Evolutionary conservation across 2,329 filamentous ascomycete species (phyloP).

Genomic region (Penicillium sp.): DNA sequence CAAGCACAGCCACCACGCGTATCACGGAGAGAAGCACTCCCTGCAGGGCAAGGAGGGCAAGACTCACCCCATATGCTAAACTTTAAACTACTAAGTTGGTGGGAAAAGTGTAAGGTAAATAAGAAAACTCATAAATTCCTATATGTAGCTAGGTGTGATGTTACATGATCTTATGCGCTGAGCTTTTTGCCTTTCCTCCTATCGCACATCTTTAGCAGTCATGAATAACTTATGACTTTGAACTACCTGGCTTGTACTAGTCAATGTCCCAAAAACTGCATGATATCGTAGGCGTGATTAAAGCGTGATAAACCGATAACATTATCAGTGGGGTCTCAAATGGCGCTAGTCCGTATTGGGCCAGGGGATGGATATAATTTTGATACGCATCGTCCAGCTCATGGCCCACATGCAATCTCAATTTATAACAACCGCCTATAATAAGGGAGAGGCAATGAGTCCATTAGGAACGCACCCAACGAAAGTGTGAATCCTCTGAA

Average conservation of each 20-base stretch:
- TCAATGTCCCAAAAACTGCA: not conserved
- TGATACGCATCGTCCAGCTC: not conserved
- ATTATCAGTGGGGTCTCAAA: not conserved
- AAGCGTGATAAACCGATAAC: no score
- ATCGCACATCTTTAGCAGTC: no score
- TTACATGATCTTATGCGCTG: no score
- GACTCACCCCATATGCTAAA: constrained; percentile 80
- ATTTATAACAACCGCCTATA: not conserved
- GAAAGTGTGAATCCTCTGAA: not conserved
- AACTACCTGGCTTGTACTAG: not conserved
- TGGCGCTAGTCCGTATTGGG: not conserved
- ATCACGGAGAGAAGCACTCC: constrained; percentile 76
- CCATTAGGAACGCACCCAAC: not conserved
- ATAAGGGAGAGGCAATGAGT: not conserved
- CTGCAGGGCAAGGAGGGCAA: constrained; percentile 88
- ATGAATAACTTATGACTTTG: not conserved
- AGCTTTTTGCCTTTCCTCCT: not conserved
- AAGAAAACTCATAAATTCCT: no score
- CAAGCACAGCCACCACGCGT: constrained; percentile 53
- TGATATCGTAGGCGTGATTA: no score
- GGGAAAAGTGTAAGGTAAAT: no score
- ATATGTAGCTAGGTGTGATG: no score
- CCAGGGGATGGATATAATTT: not conserved
- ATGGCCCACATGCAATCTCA: not conserved
- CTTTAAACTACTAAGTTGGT: constrained; percentile 43